Conservation (phyloP, 306 rosid species). For the Begonia masoniana region DNA sequence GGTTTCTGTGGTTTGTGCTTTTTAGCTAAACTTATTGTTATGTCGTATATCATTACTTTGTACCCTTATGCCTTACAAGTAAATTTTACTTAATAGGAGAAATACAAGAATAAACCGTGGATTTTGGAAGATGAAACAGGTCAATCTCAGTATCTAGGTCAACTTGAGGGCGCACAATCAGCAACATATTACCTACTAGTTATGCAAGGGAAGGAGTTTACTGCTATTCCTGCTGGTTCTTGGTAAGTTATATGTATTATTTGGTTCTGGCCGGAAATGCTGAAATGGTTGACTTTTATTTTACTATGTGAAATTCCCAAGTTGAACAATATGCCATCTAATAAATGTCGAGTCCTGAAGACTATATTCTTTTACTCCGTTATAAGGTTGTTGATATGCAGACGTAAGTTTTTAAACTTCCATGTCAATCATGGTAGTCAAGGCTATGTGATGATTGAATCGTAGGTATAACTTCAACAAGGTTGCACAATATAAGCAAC, state of each 20-base stretch:
- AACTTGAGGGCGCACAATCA: constrained; percentile 87
- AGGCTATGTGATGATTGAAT: neutral
- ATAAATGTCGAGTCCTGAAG: too few species aligned
- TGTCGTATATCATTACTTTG: too few species aligned
- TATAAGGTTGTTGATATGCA: too few species aligned
- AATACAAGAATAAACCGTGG: constrained; percentile 94
- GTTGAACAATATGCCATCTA: too few species aligned
- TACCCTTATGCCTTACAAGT: neutral
- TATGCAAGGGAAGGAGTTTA: constrained; percentile 78
- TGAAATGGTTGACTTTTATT: too few species aligned
- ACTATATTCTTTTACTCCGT: too few species aligned
- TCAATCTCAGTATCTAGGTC: constrained; percentile 77
- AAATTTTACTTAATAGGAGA: constrained; percentile 41
- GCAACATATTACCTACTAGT: constrained; percentile 80
- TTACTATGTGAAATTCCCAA: too few species aligned
- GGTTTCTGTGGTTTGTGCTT: too few species aligned
- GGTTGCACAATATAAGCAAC: constrained; percentile 89
- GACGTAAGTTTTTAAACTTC: too few species aligned
- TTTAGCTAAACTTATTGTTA: too few species aligned
- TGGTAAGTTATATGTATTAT: constrained; percentile 37
- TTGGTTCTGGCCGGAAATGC: too few species aligned
- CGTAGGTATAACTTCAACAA: constrained; percentile 90
- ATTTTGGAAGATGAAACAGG: constrained; percentile 95
- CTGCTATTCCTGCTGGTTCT: constrained; percentile 96
- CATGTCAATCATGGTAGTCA: too few species aligned